A percentile compares a stretch with the other conserved stretches of the same genome.
phyloP scores from a whole-genome alignment of 306 rosid species.

The Albizia julibrissin region DNA sequence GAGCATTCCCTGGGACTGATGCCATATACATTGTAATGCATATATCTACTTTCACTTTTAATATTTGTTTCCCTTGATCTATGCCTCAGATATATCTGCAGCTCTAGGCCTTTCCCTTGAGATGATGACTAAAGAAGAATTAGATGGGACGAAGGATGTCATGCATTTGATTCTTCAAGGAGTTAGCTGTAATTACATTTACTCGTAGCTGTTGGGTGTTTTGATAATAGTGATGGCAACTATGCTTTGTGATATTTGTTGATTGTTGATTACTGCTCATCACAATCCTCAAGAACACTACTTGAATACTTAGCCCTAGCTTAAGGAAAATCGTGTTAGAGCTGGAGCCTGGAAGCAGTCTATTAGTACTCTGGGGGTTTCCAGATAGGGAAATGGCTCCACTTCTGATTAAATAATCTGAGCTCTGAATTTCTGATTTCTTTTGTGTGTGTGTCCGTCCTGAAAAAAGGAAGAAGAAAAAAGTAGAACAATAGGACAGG shows the following conservation, averaged over 20 bases:
- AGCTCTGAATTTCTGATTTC: not conserved
- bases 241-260: conserved; percentile 25
- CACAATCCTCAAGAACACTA: conserved; percentile 8
- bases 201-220: conserved; percentile 19
- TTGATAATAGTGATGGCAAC: conserved; percentile 24
- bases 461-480: not conserved
- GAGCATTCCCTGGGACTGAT: conserved; percentile 22
- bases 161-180: conserved; percentile 89
- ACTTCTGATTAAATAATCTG: conserved; percentile 11
- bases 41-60: not conserved
- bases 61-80: conserved; percentile 49
- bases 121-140: conserved; percentile 73
- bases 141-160: conserved; percentile 76
- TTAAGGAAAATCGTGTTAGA: conserved; percentile 21
- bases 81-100: conserved; percentile 80
- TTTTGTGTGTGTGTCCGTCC: not conserved
- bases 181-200: conserved; percentile 75
- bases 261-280: conserved; percentile 21
- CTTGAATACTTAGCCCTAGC: conserved; percentile 24
- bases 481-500: conserved; percentile 12
- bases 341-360: conserved; percentile 13
- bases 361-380: conserved; percentile 12
- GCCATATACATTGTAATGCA: conserved; percentile 25
- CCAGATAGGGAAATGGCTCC: conserved; percentile 8
- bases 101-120: conserved; percentile 82